Conservation (phyloP, 2,329 filamentous ascomycete species). For the Trichoderma oligosporum region DNA sequence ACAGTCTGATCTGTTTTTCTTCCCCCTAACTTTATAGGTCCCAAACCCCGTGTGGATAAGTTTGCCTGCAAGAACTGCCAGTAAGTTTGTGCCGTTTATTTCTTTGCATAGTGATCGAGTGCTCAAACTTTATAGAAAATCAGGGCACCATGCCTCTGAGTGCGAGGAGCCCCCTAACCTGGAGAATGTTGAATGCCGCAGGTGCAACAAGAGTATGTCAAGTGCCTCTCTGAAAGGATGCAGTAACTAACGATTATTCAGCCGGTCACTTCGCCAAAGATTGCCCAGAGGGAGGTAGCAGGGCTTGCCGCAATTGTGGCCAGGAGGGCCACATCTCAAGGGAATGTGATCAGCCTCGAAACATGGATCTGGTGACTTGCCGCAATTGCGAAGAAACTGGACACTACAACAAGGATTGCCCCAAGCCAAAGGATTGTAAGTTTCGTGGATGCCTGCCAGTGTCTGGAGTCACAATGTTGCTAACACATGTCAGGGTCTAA, state of each 20-base stretch:
- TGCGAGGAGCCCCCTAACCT: slow-evolving; percentile 60
- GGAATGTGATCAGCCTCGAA: slow-evolving; percentile 48
- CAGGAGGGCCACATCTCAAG: slow-evolving; percentile 55
- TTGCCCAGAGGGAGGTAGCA: slow-evolving; percentile 57
- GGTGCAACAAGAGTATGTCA: slow-evolving; percentile 58
- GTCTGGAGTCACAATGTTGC: neutral
- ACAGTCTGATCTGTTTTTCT: neutral
- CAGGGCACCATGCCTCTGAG: slow-evolving; percentile 48
- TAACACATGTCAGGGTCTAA: slow-evolving; percentile 35
- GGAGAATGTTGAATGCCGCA: slow-evolving; percentile 61
- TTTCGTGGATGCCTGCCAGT: neutral
- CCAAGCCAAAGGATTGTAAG: slow-evolving; percentile 47
- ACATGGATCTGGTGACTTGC: slow-evolving; percentile 51
- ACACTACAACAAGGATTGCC: slow-evolving; percentile 61
- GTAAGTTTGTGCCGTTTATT: slow-evolving; percentile 30
- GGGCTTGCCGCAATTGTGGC: slow-evolving; percentile 60
- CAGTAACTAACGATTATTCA: slow-evolving; percentile 29
- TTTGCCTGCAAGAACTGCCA: slow-evolving; percentile 68
- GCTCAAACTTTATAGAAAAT: slow-evolving; percentile 35
- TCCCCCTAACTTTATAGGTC: slow-evolving; percentile 39
- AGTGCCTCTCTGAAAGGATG: neutral
- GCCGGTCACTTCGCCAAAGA: slow-evolving; percentile 61
- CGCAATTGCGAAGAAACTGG: slow-evolving; percentile 58
- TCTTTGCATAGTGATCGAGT: neutral
- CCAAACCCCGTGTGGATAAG: slow-evolving; percentile 58